Base-by-base conservation (phyloP, 2,329 filamentous ascomycete genomes). In the Stachybotrys echinatus region DNA sequence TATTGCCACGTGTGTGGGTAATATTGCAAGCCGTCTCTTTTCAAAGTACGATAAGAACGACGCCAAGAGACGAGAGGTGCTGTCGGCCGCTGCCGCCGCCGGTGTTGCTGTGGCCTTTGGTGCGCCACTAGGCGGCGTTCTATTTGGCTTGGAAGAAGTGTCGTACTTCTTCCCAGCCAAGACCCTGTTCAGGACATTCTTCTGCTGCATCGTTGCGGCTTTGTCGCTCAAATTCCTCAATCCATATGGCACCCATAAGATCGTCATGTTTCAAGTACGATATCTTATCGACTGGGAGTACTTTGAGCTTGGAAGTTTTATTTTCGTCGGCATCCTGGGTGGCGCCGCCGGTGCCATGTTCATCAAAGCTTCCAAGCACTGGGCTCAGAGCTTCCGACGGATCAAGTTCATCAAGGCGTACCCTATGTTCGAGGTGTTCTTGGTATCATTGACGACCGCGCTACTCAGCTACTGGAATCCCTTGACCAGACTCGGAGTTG, bases 81-180 rank as follows among this genome's bases (percentile, higher is more conserved):
- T 97, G n/a, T 96, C 91, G 44, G 92, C 92, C 0, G 90, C 90
- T 20, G 92, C 92, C 0, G 91, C 92, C 0, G 90, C 90, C 48
- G 92, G 92, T 65, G 90, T 97, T 5, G 89, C 92, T 12, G 92
- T 97, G 27, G 92, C 92, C 12, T 97, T 97, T 65, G 92, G 92
- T 37, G 91, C 92, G 1, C 92, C 92, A 40, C 63, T 84, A 0
- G 90, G 91, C 8, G 92, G 92, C 48, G 91, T 96, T 2, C 76
- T 97, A 3, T 97, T 97, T 68, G 91, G 90, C 31, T 70, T 97
- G 23, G 94, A 99, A 69, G 94, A 97, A 76, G 92, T 97, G 54
- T 84, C 89, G 58, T 97, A 97, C 68, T 97, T 97, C 69, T 97
- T 97, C 66, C 92, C 94, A 1, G 90, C 92, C 6, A 97, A 99